phyloP scores from a whole-genome alignment of 768 basidiomycete genomes.

The Hygrocybe punicea region DNA sequence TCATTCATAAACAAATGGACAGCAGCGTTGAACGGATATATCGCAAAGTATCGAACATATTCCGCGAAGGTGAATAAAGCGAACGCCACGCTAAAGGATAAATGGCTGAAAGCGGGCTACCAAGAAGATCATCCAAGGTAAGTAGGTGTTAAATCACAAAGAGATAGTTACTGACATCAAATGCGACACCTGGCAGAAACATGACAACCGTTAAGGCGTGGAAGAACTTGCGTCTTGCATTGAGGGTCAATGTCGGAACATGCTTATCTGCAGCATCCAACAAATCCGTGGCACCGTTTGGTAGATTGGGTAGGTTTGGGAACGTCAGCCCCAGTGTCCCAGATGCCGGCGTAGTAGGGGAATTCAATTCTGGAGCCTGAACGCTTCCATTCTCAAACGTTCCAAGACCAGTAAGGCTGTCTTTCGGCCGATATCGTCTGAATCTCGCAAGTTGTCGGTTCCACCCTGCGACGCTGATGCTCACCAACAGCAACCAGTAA shows the following conservation, averaged over 20 bases:
- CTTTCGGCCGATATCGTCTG: constrained; percentile 54
- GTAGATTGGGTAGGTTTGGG: constrained; percentile 45
- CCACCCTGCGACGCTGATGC: constrained; percentile 91
- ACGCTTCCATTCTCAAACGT: constrained; percentile 19
- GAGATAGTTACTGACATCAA: constrained; percentile 65
- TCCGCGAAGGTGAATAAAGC: constrained; percentile 94
- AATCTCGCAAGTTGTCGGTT: constrained; percentile 82
- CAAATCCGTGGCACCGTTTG: constrained; percentile 61
- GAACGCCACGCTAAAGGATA: constrained; percentile 93
- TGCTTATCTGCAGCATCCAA: constrained; percentile 87
- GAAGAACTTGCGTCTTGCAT: constrained; percentile 94
- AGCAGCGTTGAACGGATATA: constrained; percentile 91
- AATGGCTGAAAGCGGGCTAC: constrained; percentile 94
- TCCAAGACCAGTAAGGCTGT: constrained; percentile 25
- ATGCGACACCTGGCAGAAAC: constrained; percentile 91
- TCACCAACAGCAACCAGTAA: constrained; percentile 82
- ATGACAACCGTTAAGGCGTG: constrained; percentile 93
- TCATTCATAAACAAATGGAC: constrained; percentile 97
- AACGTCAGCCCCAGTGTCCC: constrained; percentile 42
- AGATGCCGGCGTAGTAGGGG: constrained; percentile 9
- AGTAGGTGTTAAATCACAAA: constrained; percentile 8
- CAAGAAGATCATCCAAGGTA: constrained; percentile 12
- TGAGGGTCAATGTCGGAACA: constrained; percentile 84
- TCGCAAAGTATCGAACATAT: constrained; percentile 96
- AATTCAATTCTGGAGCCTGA: constrained; percentile 3